A percentile compares a stretch with the other conserved stretches of the same genome.
These are phyloP conservation scores for Gastrolobium villosum DNA, from an alignment of 306 rosid species.

Conservation along the genomic window DNA sequence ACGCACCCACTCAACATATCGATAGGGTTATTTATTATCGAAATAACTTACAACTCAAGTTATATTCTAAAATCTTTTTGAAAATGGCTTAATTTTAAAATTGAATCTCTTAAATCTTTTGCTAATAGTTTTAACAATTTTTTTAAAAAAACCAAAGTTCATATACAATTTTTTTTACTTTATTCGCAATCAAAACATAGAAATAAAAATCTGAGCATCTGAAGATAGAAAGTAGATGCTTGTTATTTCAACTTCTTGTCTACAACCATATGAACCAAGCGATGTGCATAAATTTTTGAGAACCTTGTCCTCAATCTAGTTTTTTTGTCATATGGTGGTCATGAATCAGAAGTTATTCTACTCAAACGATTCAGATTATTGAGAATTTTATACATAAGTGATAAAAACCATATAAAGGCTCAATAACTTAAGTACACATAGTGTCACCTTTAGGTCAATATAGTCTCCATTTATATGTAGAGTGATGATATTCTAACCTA, in stretches of 20 bases:
- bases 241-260: conserved; percentile 9
- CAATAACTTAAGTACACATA: neutral
- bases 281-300: conserved; percentile 2
- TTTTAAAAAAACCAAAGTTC: too few relatives aligned
- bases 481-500: too few relatives aligned
- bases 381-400: neutral
- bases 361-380: neutral
- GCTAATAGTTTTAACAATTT: neutral
- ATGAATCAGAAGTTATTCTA: conserved; percentile 25
- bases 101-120: neutral
- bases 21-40: neutral
- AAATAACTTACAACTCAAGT: neutral
- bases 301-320: conserved; percentile 1
- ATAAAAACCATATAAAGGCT: neutral
- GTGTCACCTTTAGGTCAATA: too few relatives aligned
- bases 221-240: conserved; percentile 8
- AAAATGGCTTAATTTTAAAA: neutral
- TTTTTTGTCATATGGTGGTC: conserved; percentile 11
- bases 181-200: neutral
- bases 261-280: conserved; percentile 36
- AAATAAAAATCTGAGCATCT: neutral
- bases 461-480: too few relatives aligned
- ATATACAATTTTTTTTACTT: too few relatives aligned
- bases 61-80: neutral
- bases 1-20: neutral